Conservation (phyloP, 441 rosid genomes). For the Omphalea diandra region DNA sequence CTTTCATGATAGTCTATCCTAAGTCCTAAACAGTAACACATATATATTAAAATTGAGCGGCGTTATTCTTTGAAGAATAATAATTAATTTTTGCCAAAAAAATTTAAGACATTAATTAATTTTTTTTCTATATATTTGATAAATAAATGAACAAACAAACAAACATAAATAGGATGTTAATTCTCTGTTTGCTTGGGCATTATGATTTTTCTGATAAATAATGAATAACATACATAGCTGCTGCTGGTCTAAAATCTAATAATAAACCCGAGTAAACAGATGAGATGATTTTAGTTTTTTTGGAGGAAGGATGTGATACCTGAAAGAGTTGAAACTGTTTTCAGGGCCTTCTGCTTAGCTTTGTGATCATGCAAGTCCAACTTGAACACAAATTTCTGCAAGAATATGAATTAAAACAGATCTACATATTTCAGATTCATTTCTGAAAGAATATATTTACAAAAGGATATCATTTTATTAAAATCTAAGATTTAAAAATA, state of each 20-base stretch:
- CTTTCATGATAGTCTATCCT: not conserved
- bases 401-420: slow-evolving; percentile 6
- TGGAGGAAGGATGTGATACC: slow-evolving; percentile 19
- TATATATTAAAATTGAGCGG: not conserved
- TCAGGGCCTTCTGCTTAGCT: slow-evolving; percentile 46
- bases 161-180: not conserved
- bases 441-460: no score
- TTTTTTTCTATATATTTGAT: not conserved
- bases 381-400: slow-evolving; percentile 60
- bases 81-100: no score
- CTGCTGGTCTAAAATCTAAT: not conserved
- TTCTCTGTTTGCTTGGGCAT: not conserved
- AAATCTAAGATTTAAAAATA: no score
- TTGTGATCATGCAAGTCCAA: slow-evolving; percentile 39
- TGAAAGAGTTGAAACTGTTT: slow-evolving; percentile 34
- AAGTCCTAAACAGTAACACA: not conserved
- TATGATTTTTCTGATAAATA: not conserved
- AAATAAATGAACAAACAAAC: not conserved
- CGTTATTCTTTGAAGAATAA: no score
- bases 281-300: not conserved
- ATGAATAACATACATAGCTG: no score
- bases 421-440: no score
- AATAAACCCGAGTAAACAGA: not conserved
- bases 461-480: no score
- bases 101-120: no score